A percentile compares a stretch with the other conserved stretches of the same genome.
Evolutionary conservation across 306 rosid species (phyloP).

Genomic region (Casuarina equisetifolia): DNA sequence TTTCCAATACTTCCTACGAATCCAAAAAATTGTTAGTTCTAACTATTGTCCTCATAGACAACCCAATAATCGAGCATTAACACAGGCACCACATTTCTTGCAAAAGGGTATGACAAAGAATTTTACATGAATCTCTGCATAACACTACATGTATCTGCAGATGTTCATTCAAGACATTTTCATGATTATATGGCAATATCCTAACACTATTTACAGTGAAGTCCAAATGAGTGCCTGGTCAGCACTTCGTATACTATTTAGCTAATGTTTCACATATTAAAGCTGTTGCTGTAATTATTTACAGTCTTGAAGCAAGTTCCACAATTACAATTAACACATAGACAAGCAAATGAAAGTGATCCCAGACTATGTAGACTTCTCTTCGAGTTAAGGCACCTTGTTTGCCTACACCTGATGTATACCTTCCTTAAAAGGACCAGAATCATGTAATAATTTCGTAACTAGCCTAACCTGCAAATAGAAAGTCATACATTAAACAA

Average conservation of each 20-base stretch:
- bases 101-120: background rate
- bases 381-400: background rate
- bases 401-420: slow-evolving; percentile 16
- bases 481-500: background rate
- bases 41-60: background rate
- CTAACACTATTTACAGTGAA: background rate
- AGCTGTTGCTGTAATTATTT: background rate
- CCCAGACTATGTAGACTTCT: background rate
- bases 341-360: background rate
- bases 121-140: background rate
- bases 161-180: background rate
- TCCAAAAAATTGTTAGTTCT: background rate
- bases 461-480: slow-evolving; percentile 68
- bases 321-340: background rate
- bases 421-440: slow-evolving; percentile 86
- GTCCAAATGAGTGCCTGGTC: background rate
- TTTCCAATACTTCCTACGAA: background rate
- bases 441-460: slow-evolving; percentile 64
- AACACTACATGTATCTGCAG: background rate
- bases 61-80: background rate
- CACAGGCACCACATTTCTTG: background rate
- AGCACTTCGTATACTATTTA: background rate
- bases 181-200: background rate
- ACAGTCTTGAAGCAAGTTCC: background rate
- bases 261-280: background rate